Evolutionary conservation across 169 alveolate species (phyloP).

Genomic region (Blepharisma undulans): DNA sequence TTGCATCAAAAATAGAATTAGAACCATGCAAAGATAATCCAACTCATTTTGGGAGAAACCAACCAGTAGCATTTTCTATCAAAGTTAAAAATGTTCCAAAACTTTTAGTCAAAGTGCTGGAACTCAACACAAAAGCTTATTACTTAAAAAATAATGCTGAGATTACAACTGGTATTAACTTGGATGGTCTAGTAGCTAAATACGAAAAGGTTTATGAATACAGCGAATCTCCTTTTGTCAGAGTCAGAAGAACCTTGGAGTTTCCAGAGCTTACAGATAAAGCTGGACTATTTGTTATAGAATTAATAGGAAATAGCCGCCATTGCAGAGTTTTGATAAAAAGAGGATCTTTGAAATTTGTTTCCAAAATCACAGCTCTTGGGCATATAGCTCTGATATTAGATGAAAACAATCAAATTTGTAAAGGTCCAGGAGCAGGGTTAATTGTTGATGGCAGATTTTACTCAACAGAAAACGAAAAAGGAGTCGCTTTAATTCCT

Average conservation of each 20-base stretch:
- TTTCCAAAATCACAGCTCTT: conserved; percentile 54
- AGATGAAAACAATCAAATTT: conserved; percentile 63
- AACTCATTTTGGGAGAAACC: conserved; percentile 44
- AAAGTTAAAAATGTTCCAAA: conserved; percentile 64
- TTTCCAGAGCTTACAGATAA: conserved; percentile 55
- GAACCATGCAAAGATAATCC: conserved; percentile 42
- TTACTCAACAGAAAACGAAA: conserved; percentile 1
- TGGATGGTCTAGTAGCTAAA: conserved; percentile 71
- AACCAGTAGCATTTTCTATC: conserved; percentile 46
- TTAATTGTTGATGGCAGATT: conserved; percentile 46
- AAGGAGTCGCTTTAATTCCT: conserved; percentile 46
- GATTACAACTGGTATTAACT: conserved; percentile 53
- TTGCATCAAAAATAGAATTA: conserved; percentile 38
- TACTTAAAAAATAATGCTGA: conserved; percentile 46
- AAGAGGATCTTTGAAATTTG: conserved; percentile 62
- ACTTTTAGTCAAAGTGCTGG: conserved; percentile 56
- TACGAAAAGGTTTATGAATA: conserved; percentile 46
- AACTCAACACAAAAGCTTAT: conserved; percentile 65
- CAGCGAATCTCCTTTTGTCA: conserved; percentile 47
- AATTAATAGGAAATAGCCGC: conserved; percentile 67
- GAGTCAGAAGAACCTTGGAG: conserved; percentile 38
- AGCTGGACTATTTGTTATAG: conserved; percentile 64
- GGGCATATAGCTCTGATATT: conserved; percentile 66
- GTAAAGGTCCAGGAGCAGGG: conserved; percentile 49
- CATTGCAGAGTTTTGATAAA: conserved; percentile 62